These are phyloP conservation scores for Pythium brachiatum DNA, from an alignment of 352 stramenopile genomes.

Conservation along the genomic window DNA sequence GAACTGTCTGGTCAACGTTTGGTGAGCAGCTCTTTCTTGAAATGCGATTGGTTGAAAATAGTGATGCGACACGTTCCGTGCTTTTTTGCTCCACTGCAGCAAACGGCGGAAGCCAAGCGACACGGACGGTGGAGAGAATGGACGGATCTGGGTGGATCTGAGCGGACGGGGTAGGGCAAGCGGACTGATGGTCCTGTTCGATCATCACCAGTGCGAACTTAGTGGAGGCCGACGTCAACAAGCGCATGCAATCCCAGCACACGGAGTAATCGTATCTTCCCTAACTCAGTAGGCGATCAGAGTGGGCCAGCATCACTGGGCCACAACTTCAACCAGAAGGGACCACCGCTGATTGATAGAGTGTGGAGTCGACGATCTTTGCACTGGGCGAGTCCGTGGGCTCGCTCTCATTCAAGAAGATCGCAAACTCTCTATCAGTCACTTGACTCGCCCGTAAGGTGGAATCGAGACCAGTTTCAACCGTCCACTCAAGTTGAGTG, in stretches of 20 bases:
- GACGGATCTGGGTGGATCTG: too few relatives aligned
- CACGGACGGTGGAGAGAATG: not conserved
- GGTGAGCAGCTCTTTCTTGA: not conserved
- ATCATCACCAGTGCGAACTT: constrained; percentile 5
- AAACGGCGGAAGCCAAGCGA: not conserved
- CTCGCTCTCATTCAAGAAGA: too few relatives aligned
- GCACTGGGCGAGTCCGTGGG: too few relatives aligned
- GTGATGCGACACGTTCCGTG: not conserved
- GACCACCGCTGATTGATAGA: not conserved
- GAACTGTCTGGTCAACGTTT: constrained; percentile 10
- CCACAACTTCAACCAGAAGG: constrained; percentile 24
- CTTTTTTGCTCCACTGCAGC: constrained; percentile 6
- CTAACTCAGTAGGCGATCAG: not conserved
- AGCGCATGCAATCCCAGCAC: constrained; percentile 4
- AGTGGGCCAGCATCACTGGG: not conserved
- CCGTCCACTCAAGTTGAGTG: too few relatives aligned
- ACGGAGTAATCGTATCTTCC: not conserved
- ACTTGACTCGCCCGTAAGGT: too few relatives aligned
- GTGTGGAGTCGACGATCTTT: too few relatives aligned
- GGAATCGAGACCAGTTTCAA: too few relatives aligned
- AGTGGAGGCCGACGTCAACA: constrained; percentile 22
- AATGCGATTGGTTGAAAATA: constrained; percentile 14
- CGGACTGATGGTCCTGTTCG: not conserved
- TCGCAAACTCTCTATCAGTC: too few relatives aligned
- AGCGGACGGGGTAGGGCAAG: constrained; percentile 18